Evolutionary conservation across 768 basidiomycete species (phyloP).

Genomic region (Thelephora aurantiotincta): DNA sequence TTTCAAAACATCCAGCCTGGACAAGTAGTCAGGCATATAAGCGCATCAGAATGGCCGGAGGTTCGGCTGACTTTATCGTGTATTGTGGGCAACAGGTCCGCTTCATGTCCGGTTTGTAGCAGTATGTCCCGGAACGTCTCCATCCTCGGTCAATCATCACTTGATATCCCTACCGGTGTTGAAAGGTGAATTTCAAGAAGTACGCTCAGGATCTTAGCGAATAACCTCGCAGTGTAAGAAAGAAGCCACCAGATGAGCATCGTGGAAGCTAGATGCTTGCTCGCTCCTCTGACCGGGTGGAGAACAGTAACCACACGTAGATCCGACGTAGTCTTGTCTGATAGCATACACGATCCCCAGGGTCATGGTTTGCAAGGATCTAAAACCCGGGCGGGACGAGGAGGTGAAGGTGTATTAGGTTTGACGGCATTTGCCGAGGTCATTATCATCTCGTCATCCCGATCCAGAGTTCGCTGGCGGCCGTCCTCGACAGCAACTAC

Average conservation of each 20-base stretch:
- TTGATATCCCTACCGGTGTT: slow-evolving; percentile 47
- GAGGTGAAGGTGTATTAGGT: too few relatives aligned
- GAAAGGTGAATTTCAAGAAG: not conserved
- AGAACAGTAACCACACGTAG: slow-evolving; percentile 58
- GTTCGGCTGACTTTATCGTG: slow-evolving; percentile 61
- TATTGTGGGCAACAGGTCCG: slow-evolving; percentile 87
- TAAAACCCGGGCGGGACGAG: not conserved
- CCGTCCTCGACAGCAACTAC: not conserved
- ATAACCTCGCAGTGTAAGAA: slow-evolving; percentile 41
- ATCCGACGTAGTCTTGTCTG: slow-evolving; percentile 9
- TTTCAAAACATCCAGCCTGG: slow-evolving; percentile 47
- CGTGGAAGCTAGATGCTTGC: slow-evolving; percentile 27
- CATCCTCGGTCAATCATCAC: slow-evolving; percentile 76
- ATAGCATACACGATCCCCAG: not conserved
- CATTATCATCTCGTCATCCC: too few relatives aligned
- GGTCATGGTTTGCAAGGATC: not conserved
- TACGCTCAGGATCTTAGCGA: not conserved
- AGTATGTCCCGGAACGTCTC: slow-evolving; percentile 71
- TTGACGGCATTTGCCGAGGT: too few relatives aligned
- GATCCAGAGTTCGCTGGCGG: too few relatives aligned
- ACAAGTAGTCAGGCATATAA: not conserved
- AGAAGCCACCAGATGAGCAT: slow-evolving; percentile 33
- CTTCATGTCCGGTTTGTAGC: slow-evolving; percentile 79
- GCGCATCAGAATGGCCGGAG: not conserved
- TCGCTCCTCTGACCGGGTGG: slow-evolving; percentile 34